Percentiles rank a stretch among this genome's conserved stretches.
Conservation (phyloP, 2,329 filamentous ascomycete genomes). For the Claviceps lovelessii region DNA sequence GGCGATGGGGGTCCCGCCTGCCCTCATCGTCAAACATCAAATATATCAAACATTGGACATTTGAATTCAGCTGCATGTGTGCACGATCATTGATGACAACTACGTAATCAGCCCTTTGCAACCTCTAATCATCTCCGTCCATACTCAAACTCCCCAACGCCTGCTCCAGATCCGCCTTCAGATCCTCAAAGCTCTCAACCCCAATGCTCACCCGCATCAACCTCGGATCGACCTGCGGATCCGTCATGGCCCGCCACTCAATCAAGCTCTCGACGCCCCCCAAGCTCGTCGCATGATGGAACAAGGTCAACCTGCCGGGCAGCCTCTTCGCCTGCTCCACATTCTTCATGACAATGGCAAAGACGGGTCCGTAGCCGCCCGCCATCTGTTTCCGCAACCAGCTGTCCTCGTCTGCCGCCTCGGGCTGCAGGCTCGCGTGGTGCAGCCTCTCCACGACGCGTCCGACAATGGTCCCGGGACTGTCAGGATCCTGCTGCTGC, state of each 20-base stretch:
- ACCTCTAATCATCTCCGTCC: not conserved
- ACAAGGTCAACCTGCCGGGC: constrained; percentile 65
- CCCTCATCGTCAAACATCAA: not conserved
- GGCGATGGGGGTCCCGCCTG: not conserved
- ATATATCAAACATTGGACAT: no score
- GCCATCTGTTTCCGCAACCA: constrained; percentile 89
- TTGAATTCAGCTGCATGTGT: no score
- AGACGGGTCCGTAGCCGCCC: constrained; percentile 77
- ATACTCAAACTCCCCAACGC: constrained; percentile 45
- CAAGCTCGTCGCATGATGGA: constrained; percentile 88
- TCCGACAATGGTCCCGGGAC: constrained; percentile 27
- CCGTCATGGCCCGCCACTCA: constrained; percentile 89
- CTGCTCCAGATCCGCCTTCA: constrained; percentile 58
- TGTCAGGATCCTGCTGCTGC: constrained; percentile 4
- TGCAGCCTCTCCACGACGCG: constrained; percentile 45
- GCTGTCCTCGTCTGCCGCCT: constrained; percentile 37
- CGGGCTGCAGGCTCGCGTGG: constrained; percentile 68
- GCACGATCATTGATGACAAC: no score
- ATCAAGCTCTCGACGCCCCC: constrained; percentile 92
- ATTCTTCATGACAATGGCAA: constrained; percentile 54
- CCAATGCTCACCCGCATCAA: constrained; percentile 75
- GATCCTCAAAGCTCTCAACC: constrained; percentile 73
- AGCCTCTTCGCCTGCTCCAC: constrained; percentile 49
- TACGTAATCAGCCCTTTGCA: no score
- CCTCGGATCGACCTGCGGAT: constrained; percentile 53